Conservation (phyloP, 2,329 filamentous ascomycete species). For the Neopestalotiopsis sp. region DNA sequence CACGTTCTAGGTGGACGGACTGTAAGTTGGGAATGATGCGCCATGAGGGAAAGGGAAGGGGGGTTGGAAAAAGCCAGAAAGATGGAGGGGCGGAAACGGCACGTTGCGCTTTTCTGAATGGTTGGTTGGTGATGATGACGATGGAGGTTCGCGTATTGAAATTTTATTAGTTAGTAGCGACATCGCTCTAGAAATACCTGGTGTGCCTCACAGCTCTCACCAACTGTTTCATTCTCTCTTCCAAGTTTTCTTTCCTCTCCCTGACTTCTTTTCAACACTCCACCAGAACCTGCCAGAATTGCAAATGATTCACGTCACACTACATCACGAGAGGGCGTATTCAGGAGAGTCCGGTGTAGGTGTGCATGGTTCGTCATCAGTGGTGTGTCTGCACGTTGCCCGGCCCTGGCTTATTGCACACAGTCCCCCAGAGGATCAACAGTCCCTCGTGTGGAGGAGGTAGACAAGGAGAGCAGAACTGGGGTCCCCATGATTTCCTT, state of each 20-base stretch:
- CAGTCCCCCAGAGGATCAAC: too few species aligned
- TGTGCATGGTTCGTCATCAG: too few species aligned
- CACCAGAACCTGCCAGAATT: neutral
- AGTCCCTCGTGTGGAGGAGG: too few species aligned
- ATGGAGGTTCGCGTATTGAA: neutral
- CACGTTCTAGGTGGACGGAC: slow-evolving; percentile 71
- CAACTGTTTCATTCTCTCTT: neutral
- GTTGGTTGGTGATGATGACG: neutral
- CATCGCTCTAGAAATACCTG: neutral
- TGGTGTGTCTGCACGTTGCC: too few species aligned
- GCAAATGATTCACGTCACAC: neutral
- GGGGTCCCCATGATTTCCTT: too few species aligned
- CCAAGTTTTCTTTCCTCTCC: neutral
- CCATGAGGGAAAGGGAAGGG: neutral
- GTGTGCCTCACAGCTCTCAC: neutral
- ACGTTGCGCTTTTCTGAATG: neutral
- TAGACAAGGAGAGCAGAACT: too few species aligned
- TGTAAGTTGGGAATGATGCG: slow-evolving; percentile 8
- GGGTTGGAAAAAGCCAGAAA: neutral
- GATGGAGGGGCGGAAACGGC: slow-evolving; percentile 16
- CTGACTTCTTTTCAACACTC: neutral
- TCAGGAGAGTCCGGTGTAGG: neutral
- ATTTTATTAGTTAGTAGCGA: slow-evolving; percentile 3
- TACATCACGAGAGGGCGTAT: neutral
- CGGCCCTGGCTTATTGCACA: too few species aligned